phyloP scores from a whole-genome alignment of 2,329 filamentous ascomycete genomes.

The Clonostachys rhizophaga region DNA sequence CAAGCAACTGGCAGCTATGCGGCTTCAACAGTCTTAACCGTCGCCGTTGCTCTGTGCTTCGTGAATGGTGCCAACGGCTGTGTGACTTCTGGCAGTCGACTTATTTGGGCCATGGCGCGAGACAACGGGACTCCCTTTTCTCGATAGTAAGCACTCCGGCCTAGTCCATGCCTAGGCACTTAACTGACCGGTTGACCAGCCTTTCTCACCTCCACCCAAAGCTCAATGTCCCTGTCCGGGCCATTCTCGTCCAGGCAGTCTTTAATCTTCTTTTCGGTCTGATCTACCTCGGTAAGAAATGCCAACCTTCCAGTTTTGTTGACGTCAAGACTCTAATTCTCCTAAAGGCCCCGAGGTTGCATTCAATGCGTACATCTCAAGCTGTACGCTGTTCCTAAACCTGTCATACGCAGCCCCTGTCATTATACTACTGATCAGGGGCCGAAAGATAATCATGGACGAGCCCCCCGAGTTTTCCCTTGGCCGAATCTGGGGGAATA shows the following conservation, averaged over 20 bases:
- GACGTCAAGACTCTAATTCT: too few species aligned
- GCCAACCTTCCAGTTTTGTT: too few species aligned
- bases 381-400: conserved; percentile 38
- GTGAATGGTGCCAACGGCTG: conserved; percentile 39
- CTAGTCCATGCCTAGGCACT: too few species aligned
- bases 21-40: conserved; percentile 30
- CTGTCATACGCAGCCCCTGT: conserved; percentile 38
- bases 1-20: conserved; percentile 32
- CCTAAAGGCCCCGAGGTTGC: conserved; percentile 31
- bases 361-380: conserved; percentile 39
- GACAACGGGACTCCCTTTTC: conserved; percentile 30
- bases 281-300: conserved; percentile 24
- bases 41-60: conserved; percentile 36
- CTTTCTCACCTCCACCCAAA: conserved; percentile 26
- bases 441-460: conserved; percentile 21
- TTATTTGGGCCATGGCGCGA: conserved; percentile 39
- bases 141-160: conserved; percentile 6
- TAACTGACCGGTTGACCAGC: background rate
- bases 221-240: conserved; percentile 33
- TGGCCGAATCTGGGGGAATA: conserved; percentile 15
- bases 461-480: conserved; percentile 17
- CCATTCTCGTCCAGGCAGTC: conserved; percentile 31
- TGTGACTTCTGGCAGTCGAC: conserved; percentile 33
- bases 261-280: conserved; percentile 39
- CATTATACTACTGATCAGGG: conserved; percentile 26